phyloP scores from a whole-genome alignment of 1,139 yeast genomes.

The Yamadazyma sp. region DNA sequence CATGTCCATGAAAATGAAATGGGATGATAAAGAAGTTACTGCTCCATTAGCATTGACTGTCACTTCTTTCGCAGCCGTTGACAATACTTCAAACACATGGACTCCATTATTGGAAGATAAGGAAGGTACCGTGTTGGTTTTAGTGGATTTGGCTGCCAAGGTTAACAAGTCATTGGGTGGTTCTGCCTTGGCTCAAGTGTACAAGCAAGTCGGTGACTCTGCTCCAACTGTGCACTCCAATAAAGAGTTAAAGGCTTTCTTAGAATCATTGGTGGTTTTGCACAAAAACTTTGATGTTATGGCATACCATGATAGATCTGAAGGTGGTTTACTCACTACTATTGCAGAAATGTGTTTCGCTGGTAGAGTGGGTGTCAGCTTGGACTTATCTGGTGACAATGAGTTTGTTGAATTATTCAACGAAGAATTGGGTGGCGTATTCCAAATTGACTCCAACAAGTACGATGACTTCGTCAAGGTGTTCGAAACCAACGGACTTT shows the following conservation, averaged over 20 bases:
- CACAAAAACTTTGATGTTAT: slow-evolving; percentile 70
- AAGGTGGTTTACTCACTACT: slow-evolving; percentile 91
- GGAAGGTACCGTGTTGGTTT: slow-evolving; percentile 64
- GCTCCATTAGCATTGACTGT: slow-evolving; percentile 92
- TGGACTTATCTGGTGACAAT: slow-evolving; percentile 44
- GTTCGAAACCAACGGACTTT: slow-evolving; percentile 58
- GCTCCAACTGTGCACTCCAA: slow-evolving; percentile 84
- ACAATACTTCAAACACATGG: slow-evolving; percentile 88
- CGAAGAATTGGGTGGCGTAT: slow-evolving; percentile 95
- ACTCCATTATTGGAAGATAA: slow-evolving; percentile 73
- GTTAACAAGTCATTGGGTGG: slow-evolving; percentile 75
- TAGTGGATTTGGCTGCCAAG: slow-evolving; percentile 74
- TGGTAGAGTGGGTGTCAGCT: slow-evolving; percentile 72
- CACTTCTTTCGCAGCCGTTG: slow-evolving; percentile 90
- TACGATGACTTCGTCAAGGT: slow-evolving; percentile 54
- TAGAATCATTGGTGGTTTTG: slow-evolving; percentile 65
- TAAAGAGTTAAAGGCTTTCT: slow-evolving; percentile 61
- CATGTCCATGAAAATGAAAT: slow-evolving; percentile 99
- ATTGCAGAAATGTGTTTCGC: slow-evolving; percentile 96
- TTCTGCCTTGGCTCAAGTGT: slow-evolving; percentile 93
- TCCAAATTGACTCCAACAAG: slow-evolving; percentile 70
- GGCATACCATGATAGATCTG: slow-evolving; percentile 96
- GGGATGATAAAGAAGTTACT: slow-evolving; percentile 91
- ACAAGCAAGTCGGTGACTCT: slow-evolving; percentile 76
- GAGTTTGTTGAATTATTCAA: slow-evolving; percentile 65